Conservation (phyloP, 352 stramenopile genomes). For the Pythium apleroticum region DNA sequence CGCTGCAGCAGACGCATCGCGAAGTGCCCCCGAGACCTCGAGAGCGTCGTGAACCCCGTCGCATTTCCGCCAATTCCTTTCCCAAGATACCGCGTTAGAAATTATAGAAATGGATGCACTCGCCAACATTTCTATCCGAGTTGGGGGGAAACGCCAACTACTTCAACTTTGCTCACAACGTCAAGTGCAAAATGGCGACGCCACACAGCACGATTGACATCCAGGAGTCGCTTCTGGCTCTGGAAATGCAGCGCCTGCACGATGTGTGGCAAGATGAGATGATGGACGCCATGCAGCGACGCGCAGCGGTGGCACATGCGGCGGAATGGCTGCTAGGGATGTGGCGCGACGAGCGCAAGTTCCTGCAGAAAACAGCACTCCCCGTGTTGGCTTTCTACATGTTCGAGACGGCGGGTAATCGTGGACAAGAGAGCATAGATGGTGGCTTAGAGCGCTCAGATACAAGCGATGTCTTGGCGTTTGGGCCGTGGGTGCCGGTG, state of each 20-base stretch:
- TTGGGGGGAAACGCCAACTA: not conserved
- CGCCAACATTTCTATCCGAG: not conserved
- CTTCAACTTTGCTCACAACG: slow-evolving; percentile 9
- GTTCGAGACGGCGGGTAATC: slow-evolving; percentile 10
- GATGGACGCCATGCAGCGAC: slow-evolving; percentile 3
- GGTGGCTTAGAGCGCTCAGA: not conserved
- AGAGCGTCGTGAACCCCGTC: not conserved
- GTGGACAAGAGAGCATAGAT: not conserved
- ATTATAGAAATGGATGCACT: slow-evolving; percentile 7
- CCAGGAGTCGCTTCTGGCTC: slow-evolving; percentile 19
- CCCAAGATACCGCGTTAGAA: not conserved
- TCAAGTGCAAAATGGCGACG: not conserved
- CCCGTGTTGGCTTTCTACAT: slow-evolving; percentile 18
- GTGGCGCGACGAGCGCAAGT: slow-evolving; percentile 24
- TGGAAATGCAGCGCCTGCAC: slow-evolving; percentile 25
- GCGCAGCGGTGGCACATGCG: slow-evolving; percentile 3
- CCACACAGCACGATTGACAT: slow-evolving; percentile 2
- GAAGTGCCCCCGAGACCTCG: slow-evolving; percentile 13
- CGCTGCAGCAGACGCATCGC: not conserved
- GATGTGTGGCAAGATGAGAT: slow-evolving; percentile 6
- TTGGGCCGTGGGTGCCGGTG: not conserved
- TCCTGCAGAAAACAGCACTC: slow-evolving; percentile 19
- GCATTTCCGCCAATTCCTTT: not conserved
- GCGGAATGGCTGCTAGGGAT: slow-evolving; percentile 9
- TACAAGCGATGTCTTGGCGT: not conserved